phyloP scores from a whole-genome alignment of 305 asterid species.

The Solanum hybrid region DNA sequence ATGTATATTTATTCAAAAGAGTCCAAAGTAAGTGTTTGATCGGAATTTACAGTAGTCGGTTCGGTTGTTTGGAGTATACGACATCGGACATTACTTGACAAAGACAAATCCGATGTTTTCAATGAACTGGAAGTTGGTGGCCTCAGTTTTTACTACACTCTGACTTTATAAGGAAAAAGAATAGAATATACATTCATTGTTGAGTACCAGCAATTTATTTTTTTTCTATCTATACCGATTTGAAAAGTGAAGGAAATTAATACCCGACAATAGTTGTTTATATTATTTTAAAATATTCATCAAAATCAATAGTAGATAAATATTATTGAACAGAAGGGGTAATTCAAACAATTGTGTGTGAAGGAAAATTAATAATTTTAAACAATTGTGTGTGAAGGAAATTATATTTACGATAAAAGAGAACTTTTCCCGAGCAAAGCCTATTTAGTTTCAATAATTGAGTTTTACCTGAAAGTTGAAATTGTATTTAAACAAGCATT shows the following conservation, averaged over 20 bases:
- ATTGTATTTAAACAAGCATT: neutral
- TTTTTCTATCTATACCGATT: neutral
- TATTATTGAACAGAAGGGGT: no score
- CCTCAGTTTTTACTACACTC: neutral
- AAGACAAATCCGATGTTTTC: conserved; percentile 6
- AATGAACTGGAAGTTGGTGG: neutral
- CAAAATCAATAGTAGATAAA: neutral
- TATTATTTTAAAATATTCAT: no score
- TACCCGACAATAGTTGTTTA: neutral
- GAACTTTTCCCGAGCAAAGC: neutral
- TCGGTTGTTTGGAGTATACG: neutral
- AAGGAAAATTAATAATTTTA: no score
- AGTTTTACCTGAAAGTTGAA: neutral
- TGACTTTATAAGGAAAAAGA: neutral
- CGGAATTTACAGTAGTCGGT: neutral
- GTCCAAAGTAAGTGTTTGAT: neutral
- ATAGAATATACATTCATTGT: neutral
- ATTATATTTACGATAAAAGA: neutral
- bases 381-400: neutral
- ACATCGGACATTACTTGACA: neutral
- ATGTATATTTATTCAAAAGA: neutral
- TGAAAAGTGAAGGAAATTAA: neutral
- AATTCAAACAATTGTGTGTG: neutral
- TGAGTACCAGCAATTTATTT: neutral
- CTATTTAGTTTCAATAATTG: neutral